Conservation (phyloP, 495 filamentous ascomycete species). For the Cercophora newfieldiana region DNA sequence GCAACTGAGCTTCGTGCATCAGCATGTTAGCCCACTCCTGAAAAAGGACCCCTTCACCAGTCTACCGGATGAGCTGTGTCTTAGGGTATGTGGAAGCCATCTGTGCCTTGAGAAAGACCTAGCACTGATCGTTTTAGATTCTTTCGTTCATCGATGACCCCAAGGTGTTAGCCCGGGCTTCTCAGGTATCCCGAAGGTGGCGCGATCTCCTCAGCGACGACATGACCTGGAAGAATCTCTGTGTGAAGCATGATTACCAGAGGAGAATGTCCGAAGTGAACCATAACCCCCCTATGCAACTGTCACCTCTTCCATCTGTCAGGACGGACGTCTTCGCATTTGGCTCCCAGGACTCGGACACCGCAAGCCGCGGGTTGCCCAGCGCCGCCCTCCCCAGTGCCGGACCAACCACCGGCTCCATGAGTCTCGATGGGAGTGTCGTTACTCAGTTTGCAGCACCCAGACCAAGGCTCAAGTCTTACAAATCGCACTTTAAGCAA, state of each 20-base stretch:
- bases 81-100: slow-evolving; percentile 60
- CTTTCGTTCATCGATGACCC: slow-evolving; percentile 94
- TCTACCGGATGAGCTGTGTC: slow-evolving; percentile 87
- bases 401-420: slow-evolving; percentile 32
- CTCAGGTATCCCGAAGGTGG: slow-evolving; percentile 91
- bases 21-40: slow-evolving; percentile 85
- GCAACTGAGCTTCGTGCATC: slow-evolving; percentile 90
- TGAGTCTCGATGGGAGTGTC: slow-evolving; percentile 43
- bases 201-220: slow-evolving; percentile 91
- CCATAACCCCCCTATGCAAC: slow-evolving; percentile 27
- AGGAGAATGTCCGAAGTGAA: slow-evolving; percentile 52
- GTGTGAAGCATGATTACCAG: slow-evolving; percentile 87
- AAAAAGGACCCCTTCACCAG: slow-evolving; percentile 94
- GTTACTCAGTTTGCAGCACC: slow-evolving; percentile 19
- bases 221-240: slow-evolving; percentile 96
- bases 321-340: slow-evolving; percentile 32
- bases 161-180: slow-evolving; percentile 84
- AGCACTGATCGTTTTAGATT: slow-evolving; percentile 53
- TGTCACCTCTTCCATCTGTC: slow-evolving; percentile 15
- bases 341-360: slow-evolving; percentile 24
- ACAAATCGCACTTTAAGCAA: slow-evolving; percentile 96
- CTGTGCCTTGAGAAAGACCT: slow-evolving; percentile 1
- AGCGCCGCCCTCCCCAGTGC: slow-evolving; percentile 36
- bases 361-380: slow-evolving; percentile 37
- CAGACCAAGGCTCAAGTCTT: slow-evolving; percentile 59